A percentile compares a stretch with the other conserved stretches of the same genome.
These are phyloP conservation scores for Lactarius vividus DNA, from an alignment of 768 basidiomycete species.

Conservation along the genomic window DNA sequence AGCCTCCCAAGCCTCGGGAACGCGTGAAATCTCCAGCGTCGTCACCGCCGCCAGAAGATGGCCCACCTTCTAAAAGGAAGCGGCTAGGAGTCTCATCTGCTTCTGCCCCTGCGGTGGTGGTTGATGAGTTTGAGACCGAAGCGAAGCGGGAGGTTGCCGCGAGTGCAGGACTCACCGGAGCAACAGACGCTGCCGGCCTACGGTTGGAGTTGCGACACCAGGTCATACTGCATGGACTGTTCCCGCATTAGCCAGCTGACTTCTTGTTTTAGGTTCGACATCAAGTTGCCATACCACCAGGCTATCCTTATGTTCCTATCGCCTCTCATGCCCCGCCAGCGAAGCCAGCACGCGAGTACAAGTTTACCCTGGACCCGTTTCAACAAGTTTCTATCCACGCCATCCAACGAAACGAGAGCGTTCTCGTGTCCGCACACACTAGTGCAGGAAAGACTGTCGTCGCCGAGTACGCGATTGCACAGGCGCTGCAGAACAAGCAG, in stretches of 20 bases:
- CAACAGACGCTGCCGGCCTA: slow-evolving; percentile 57
- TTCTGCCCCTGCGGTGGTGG: slow-evolving; percentile 70
- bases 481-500: slow-evolving; percentile 89
- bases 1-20: slow-evolving; percentile 28
- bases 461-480: slow-evolving; percentile 98
- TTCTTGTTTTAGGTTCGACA: slow-evolving; percentile 67
- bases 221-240: slow-evolving; percentile 39
- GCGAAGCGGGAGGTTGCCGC: slow-evolving; percentile 90
- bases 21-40: slow-evolving; percentile 11
- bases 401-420: slow-evolving; percentile 96
- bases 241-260: slow-evolving; percentile 6
- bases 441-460: slow-evolving; percentile 99
- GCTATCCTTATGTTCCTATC: slow-evolving; percentile 88
- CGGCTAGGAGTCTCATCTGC: slow-evolving; percentile 45
- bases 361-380: slow-evolving; percentile 96
- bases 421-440: slow-evolving; percentile 97
- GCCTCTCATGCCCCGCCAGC: slow-evolving; percentile 86
- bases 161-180: slow-evolving; percentile 80
- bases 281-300: slow-evolving; percentile 93
- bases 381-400: slow-evolving; percentile 92
- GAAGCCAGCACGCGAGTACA: slow-evolving; percentile 90
- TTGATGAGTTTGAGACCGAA: slow-evolving; percentile 91
- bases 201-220: slow-evolving; percentile 80
- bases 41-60: slow-evolving; percentile 36
- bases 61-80: slow-evolving; percentile 52